phyloP scores from a whole-genome alignment of 2,329 filamentous ascomycete genomes.

The Exophiala calicioides region DNA sequence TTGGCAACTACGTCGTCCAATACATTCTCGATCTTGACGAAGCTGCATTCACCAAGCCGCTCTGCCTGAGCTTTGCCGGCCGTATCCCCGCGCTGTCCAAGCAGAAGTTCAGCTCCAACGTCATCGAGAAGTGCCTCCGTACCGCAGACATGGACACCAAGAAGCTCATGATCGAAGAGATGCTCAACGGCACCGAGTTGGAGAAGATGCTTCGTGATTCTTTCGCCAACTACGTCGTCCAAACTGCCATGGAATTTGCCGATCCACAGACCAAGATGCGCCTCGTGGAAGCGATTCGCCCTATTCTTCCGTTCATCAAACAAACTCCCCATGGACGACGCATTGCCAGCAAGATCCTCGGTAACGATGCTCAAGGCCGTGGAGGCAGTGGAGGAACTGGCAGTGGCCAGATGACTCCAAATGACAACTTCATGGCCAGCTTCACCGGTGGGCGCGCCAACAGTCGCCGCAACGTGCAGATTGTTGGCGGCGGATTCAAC shows the following conservation, averaged over 20 bases:
- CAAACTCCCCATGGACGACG: conserved; percentile 92
- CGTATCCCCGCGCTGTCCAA: conserved; percentile 74
- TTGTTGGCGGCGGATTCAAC: conserved; percentile 32
- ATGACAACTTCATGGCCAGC: conserved; percentile 41
- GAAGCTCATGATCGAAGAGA: conserved; percentile 81
- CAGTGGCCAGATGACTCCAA: conserved; percentile 43
- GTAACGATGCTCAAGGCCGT: conserved; percentile 50
- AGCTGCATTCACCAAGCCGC: conserved; percentile 79
- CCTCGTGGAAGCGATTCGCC: conserved; percentile 81
- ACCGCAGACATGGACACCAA: conserved; percentile 75
- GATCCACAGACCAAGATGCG: conserved; percentile 71
- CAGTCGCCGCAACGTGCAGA: conserved; percentile 32
- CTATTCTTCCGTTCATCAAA: conserved; percentile 79
- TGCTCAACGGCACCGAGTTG: conserved; percentile 72
- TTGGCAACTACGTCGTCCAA: conserved; percentile 98
- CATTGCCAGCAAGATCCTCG: conserved; percentile 82
- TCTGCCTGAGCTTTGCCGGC: conserved; percentile 78
- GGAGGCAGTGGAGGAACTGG: no score
- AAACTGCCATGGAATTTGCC: conserved; percentile 88
- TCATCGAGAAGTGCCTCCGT: conserved; percentile 93
- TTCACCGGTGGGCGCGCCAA: conserved; percentile 31
- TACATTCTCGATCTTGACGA: conserved; percentile 97
- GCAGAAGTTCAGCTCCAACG: conserved; percentile 99
- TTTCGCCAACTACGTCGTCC: conserved; percentile 96
- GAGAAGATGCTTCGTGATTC: conserved; percentile 87